These are phyloP conservation scores for Nyctanthes arbortristis DNA, from an alignment of 257 asterid species.

Conservation along the genomic window DNA sequence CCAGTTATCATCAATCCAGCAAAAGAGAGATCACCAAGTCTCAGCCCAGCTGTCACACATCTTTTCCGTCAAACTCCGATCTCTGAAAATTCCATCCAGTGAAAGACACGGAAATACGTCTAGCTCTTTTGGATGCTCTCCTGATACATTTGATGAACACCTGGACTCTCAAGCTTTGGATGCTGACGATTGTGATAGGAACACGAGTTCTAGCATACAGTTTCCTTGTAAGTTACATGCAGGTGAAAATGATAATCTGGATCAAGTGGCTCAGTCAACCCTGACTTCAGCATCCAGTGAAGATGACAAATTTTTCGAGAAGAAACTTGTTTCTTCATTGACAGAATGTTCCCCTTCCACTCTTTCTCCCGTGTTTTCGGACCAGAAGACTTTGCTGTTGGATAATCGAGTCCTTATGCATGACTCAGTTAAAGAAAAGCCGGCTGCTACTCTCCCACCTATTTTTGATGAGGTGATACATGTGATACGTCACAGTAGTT, in stretches of 20 bases:
- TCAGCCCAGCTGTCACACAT: conserved; percentile 52
- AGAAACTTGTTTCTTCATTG: conserved; percentile 34
- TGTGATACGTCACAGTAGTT: conserved; percentile 66
- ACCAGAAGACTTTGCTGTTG: conserved; percentile 39
- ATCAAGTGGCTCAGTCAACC: conserved; percentile 18
- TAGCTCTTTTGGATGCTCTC: conserved; percentile 25
- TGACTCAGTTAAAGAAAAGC: conserved; percentile 42
- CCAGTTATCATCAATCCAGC: conserved; percentile 37
- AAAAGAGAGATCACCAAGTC: conserved; percentile 51
- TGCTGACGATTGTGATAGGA: conserved; percentile 37
- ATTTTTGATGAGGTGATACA: conserved; percentile 65
- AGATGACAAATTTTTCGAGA: conserved; percentile 56
- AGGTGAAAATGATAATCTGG: conserved; percentile 34
- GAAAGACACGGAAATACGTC: background rate
- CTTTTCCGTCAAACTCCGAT: conserved; percentile 56
- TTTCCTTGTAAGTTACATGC: conserved; percentile 25
- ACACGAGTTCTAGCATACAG: conserved; percentile 22
- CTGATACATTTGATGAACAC: conserved; percentile 29
- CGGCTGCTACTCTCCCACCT: conserved; percentile 38
- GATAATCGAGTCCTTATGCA: conserved; percentile 44
- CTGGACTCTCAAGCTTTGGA: conserved; percentile 41
- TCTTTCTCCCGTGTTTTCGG: conserved; percentile 34
- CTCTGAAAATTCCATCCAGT: too few relatives aligned
- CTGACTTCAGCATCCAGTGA: conserved; percentile 34
- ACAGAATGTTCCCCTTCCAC: conserved; percentile 37